Evolutionary conservation across 2,329 filamentous ascomycete genomes (phyloP).

Genomic region (Gliomastix tumulicola): DNA sequence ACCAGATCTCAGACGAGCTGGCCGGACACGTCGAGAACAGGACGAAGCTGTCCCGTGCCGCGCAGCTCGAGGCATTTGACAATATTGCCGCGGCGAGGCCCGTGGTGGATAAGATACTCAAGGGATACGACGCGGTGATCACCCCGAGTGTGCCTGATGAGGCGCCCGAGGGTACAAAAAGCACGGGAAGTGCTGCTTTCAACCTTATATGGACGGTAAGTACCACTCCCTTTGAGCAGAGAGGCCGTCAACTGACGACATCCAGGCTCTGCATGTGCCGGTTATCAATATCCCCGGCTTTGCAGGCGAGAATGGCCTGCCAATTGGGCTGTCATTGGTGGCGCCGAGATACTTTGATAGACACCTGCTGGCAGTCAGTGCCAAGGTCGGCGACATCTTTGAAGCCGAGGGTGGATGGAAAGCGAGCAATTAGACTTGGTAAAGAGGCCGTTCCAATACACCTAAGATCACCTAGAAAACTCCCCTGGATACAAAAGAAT

Average conservation of each 20-base stretch:
- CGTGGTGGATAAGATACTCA: constrained; percentile 39
- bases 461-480: too few relatives aligned
- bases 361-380: constrained; percentile 33
- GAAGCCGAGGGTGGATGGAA: constrained; percentile 22
- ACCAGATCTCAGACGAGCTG: constrained; percentile 36
- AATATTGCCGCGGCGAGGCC: constrained; percentile 40
- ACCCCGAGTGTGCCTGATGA: constrained; percentile 50
- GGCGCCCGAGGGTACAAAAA: constrained; percentile 40
- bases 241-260: constrained; percentile 24
- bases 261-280: constrained; percentile 49
- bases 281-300: constrained; percentile 60
- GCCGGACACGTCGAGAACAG: constrained; percentile 37
- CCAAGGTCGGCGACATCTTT: constrained; percentile 25
- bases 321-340: constrained; percentile 50
- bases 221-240: not conserved
- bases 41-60: constrained; percentile 32
- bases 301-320: constrained; percentile 41
- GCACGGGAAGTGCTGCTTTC: constrained; percentile 39
- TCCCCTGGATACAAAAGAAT: too few relatives aligned
- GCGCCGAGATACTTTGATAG: constrained; percentile 38
- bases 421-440: too few relatives aligned
- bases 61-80: constrained; percentile 31
- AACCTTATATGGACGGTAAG: constrained; percentile 40
- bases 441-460: too few relatives aligned
- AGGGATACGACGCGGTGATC: constrained; percentile 43